Percentiles rank a stretch among this genome's conserved stretches.
Conservation (phyloP, 2,329 filamentous ascomycete genomes). For the Septoria petroselini region DNA sequence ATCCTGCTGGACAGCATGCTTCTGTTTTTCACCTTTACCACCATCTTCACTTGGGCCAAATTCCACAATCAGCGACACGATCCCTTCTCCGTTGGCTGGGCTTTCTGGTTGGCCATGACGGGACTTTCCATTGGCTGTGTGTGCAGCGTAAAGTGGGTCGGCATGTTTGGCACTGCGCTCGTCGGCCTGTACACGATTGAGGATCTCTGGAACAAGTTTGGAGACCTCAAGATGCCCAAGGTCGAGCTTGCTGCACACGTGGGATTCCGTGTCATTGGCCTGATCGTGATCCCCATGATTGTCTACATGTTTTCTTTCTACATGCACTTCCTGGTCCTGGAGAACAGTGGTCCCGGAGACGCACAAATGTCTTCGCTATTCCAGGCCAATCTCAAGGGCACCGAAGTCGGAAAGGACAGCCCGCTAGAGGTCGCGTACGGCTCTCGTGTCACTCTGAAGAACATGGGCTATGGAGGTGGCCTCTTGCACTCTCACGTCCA, state of each 20-base stretch:
- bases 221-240: constrained; percentile 85
- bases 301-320: constrained; percentile 97
- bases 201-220: constrained; percentile 98
- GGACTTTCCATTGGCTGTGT: constrained; percentile 96
- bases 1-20: constrained; percentile 99
- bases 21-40: constrained; percentile 96
- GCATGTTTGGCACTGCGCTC: constrained; percentile 89
- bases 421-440: constrained; percentile 88
- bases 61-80: constrained; percentile 85
- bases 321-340: constrained; percentile 87
- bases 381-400: constrained; percentile 92
- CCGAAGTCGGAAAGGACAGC: constrained; percentile 89
- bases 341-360: constrained; percentile 91
- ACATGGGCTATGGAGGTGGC: constrained; percentile 98
- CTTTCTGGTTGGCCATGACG: constrained; percentile 87
- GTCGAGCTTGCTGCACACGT: constrained; percentile 73
- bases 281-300: constrained; percentile 83
- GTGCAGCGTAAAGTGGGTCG: constrained; percentile 97
- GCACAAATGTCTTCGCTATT: constrained; percentile 99
- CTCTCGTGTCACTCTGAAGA: constrained; percentile 90
- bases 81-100: constrained; percentile 90
- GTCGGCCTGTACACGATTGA: constrained; percentile 95
- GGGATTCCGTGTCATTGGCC: constrained; percentile 72
- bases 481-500: constrained; percentile 95
- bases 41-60: constrained; percentile 93